Conservation (phyloP, 495 filamentous ascomycete species). For the Lophiotrema nucula region DNA sequence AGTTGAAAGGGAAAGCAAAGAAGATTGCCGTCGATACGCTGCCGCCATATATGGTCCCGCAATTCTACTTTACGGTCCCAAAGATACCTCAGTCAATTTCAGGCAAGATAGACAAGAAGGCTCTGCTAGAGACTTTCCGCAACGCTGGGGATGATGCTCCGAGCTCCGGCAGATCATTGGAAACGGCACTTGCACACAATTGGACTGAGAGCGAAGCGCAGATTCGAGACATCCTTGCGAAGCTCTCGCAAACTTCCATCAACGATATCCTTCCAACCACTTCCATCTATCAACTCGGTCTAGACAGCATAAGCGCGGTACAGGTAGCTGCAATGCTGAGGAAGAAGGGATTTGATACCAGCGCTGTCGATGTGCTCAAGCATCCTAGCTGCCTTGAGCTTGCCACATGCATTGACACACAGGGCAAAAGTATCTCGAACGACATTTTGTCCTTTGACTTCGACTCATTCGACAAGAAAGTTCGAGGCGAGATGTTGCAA, state of each 20-base stretch:
- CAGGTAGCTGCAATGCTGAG: constrained; percentile 42
- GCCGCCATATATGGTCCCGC: constrained; percentile 35
- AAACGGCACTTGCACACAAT: neutral
- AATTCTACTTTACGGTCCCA: constrained; percentile 27
- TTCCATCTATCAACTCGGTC: constrained; percentile 45
- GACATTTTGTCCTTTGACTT: constrained; percentile 32
- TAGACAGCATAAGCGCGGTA: constrained; percentile 48
- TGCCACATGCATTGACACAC: constrained; percentile 34
- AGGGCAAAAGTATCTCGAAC: neutral
- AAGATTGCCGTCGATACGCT: constrained; percentile 8
- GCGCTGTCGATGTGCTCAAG: constrained; percentile 68
- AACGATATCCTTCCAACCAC: constrained; percentile 33
- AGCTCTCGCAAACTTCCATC: constrained; percentile 45
- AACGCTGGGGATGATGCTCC: constrained; percentile 2
- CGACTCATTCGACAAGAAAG: constrained; percentile 45
- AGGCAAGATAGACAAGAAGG: constrained; percentile 45
- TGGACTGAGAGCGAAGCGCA: constrained; percentile 54
- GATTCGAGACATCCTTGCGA: constrained; percentile 58
- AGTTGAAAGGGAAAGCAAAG: constrained; percentile 10
- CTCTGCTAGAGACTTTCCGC: constrained; percentile 36
- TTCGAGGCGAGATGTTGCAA: constrained; percentile 35
- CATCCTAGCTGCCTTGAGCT: constrained; percentile 54
- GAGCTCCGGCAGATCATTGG: neutral
- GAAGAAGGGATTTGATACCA: constrained; percentile 44
- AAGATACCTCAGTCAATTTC: constrained; percentile 36